Percentiles rank a stretch among this genome's conserved stretches.
These are phyloP conservation scores for Colletotrichum sp. DNA, from an alignment of 2,329 filamentous ascomycete genomes.

Conservation along the genomic window DNA sequence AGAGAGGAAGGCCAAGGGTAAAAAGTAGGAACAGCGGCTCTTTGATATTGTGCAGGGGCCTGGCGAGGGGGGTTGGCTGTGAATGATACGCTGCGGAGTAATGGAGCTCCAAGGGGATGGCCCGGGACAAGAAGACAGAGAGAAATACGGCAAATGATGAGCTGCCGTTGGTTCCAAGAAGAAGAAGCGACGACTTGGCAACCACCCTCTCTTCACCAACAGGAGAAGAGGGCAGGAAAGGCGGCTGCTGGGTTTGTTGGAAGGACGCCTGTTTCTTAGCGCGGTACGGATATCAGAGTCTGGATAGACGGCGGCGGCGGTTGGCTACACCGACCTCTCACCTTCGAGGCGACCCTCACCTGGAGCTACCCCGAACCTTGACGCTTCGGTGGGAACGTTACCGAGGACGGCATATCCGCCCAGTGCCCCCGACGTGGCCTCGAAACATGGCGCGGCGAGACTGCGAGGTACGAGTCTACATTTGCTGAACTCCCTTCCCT, in stretches of 20 bases:
- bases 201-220: neutral
- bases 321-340: neutral
- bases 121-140: neutral
- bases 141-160: neutral
- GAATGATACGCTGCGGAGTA: constrained; percentile 4
- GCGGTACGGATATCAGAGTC: neutral
- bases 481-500: neutral
- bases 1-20: neutral
- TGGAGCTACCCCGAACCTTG: neutral
- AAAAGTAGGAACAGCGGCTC: neutral
- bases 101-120: neutral
- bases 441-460: neutral
- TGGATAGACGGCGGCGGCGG: neutral
- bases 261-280: neutral
- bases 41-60: neutral
- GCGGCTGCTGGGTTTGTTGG: neutral
- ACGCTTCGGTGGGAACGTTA: neutral
- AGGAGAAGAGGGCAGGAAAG: neutral
- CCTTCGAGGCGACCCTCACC: constrained; percentile 5
- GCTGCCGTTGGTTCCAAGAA: neutral
- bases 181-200: neutral
- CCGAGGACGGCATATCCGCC: neutral
- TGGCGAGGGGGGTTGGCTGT: neutral
- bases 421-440: neutral
- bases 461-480: neutral